A percentile compares a stretch with the other conserved stretches of the same genome.
phyloP scores from a whole-genome alignment of 305 asterid genomes.

The Solanum chacoense region DNA sequence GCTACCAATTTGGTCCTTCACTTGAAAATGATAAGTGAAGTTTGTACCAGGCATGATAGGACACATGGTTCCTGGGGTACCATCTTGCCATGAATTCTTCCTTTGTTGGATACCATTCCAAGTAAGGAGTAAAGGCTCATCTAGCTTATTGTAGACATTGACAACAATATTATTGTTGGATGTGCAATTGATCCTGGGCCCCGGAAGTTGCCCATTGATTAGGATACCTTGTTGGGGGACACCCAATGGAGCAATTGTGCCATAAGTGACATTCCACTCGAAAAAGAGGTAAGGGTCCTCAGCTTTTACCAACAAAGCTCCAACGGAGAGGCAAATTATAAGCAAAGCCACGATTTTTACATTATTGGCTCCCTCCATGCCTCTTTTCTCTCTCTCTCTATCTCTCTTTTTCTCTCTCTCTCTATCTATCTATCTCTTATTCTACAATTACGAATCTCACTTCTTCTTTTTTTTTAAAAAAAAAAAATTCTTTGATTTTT shows the following conservation, averaged over 20 bases:
- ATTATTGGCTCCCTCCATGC: constrained; percentile 5
- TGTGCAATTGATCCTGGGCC: constrained; percentile 28
- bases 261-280: constrained; percentile 28
- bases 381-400: neutral
- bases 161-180: constrained; percentile 30
- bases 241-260: constrained; percentile 24
- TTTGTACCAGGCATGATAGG: constrained; percentile 29
- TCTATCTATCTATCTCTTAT: neutral
- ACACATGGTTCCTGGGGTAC: constrained; percentile 27
- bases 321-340: neutral
- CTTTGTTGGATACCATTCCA: constrained; percentile 31
- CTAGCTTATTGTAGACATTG: constrained; percentile 29
- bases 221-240: constrained; percentile 26
- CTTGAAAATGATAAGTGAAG: constrained; percentile 27
- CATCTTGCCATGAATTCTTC: constrained; percentile 35
- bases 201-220: constrained; percentile 30
- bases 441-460: neutral
- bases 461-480: neutral
- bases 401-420: neutral
- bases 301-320: constrained; percentile 3
- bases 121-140: constrained; percentile 28
- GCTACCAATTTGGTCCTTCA: constrained; percentile 17
- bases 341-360: constrained; percentile 1
- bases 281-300: constrained; percentile 25
- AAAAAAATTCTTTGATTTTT: neutral